Conservation (phyloP, 1,139 yeast genomes). For the Yamadazyma dushanensis region DNA sequence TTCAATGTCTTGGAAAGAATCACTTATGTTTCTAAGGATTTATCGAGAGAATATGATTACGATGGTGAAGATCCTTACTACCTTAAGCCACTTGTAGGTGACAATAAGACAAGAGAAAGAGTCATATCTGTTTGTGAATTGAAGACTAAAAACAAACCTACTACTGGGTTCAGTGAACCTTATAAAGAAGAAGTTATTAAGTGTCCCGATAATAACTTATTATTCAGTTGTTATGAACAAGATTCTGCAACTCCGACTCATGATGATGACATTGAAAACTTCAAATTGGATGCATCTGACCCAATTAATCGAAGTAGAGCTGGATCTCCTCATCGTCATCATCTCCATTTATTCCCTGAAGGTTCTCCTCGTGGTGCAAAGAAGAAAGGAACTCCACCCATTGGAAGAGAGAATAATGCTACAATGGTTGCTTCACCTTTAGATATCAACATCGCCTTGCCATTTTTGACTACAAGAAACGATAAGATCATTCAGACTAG, state of each 20-base stretch:
- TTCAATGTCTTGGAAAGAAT: constrained; percentile 73
- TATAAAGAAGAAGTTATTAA: constrained; percentile 63
- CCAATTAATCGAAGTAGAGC: constrained; percentile 3
- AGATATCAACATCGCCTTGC: constrained; percentile 47
- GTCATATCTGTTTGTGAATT: constrained; percentile 61
- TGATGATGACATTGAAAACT: constrained; percentile 18
- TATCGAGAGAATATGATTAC: constrained; percentile 57
- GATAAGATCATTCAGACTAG: constrained; percentile 34
- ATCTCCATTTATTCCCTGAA: constrained; percentile 1
- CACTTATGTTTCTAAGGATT: constrained; percentile 60
- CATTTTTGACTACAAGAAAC: constrained; percentile 42
- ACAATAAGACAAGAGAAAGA: constrained; percentile 48
- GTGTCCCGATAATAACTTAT: constrained; percentile 59
- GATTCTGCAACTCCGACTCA: constrained; percentile 8
- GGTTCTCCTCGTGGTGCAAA: background rate
- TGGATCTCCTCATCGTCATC: constrained; percentile 1
- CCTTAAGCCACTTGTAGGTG: constrained; percentile 20
- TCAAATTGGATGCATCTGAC: constrained; percentile 12
- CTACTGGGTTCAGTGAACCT: constrained; percentile 36
- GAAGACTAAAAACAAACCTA: constrained; percentile 49
- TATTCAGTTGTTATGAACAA: constrained; percentile 56
- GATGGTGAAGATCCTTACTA: constrained; percentile 47
- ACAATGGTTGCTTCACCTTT: constrained; percentile 44
- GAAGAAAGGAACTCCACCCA: constrained; percentile 1
- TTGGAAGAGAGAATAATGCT: background rate